Percentiles rank a stretch among this genome's conserved stretches.
phyloP scores from a whole-genome alignment of 768 basidiomycete species.

The Clitopilus hobsonii region DNA sequence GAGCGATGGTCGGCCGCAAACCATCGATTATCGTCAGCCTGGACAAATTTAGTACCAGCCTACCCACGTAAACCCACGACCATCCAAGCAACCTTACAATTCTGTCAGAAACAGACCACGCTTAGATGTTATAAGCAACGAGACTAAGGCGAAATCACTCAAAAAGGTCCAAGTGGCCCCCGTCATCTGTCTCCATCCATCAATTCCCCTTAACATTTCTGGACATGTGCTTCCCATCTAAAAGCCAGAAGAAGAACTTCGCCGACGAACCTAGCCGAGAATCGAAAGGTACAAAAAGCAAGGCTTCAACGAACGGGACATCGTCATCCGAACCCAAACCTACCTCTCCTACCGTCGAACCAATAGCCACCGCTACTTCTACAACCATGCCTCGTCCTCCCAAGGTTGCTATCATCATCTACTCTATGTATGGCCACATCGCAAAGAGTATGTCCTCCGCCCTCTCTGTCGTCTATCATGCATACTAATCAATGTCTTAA shows the following conservation, averaged over 20 bases:
- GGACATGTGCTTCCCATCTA: conserved; percentile 29
- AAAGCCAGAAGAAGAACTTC: conserved; percentile 26
- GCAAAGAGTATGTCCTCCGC: conserved; percentile 44
- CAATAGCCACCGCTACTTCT: conserved; percentile 10
- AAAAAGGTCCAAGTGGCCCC: neutral
- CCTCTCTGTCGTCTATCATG: neutral
- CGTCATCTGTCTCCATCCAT: neutral
- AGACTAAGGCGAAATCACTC: neutral
- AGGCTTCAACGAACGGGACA: conserved; percentile 3
- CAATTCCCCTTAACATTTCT: neutral
- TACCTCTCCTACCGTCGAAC: conserved; percentile 7
- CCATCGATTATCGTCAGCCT: neutral
- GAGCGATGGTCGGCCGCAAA: neutral
- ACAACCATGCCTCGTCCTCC: conserved; percentile 38
- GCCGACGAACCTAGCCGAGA: conserved; percentile 13
- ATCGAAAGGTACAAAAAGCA: conserved; percentile 24
- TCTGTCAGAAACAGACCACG: neutral
- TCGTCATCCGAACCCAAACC: conserved; percentile 13
- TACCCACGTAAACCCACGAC: neutral
- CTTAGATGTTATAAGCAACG: neutral
- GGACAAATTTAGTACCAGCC: neutral
- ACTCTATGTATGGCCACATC: conserved; percentile 73
- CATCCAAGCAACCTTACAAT: neutral
- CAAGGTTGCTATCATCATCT: conserved; percentile 66
- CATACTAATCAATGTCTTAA: conserved; percentile 8